Percentiles rank a stretch among this genome's conserved stretches.
phyloP scores from a whole-genome alignment of 306 rosid species.

The Luffa acutangula region DNA sequence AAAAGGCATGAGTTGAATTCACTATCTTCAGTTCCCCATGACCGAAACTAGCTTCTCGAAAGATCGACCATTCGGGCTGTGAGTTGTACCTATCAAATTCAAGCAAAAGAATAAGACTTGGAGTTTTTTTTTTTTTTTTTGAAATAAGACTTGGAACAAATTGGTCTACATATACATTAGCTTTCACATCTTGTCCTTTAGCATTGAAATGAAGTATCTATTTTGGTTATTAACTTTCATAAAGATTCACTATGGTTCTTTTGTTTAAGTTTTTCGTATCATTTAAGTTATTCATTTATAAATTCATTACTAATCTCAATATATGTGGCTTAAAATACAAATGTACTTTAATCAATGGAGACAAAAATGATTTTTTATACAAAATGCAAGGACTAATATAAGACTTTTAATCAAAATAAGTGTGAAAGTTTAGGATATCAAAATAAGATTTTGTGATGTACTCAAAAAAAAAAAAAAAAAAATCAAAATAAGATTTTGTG shows the following conservation, averaged over 20 bases:
- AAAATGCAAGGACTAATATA: too few species aligned
- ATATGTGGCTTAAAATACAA: not conserved
- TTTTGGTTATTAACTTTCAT: not conserved
- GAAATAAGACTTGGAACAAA: not conserved
- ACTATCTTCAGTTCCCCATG: conserved; percentile 74
- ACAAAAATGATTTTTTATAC: too few species aligned
- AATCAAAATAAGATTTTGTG: not conserved
- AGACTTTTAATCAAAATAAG: too few species aligned
- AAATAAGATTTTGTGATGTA: not conserved
- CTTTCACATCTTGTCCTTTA: too few species aligned
- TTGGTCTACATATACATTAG: not conserved
- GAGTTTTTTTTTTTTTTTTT: too few species aligned
- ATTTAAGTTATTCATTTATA: not conserved
- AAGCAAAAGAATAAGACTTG: not conserved
- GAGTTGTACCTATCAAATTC: conserved; percentile 53
- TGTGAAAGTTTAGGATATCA: too few species aligned
- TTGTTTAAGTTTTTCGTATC: not conserved
- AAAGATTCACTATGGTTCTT: not conserved
- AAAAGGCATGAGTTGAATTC: conserved; percentile 67
- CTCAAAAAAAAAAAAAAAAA: too few species aligned
- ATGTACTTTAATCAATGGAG: too few species aligned
- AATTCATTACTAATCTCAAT: not conserved
- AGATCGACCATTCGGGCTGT: conserved; percentile 77
- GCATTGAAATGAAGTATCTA: not conserved
- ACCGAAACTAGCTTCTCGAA: conserved; percentile 89